phyloP scores from a whole-genome alignment of 106 monocot species.

The Agapanthus africanus region DNA sequence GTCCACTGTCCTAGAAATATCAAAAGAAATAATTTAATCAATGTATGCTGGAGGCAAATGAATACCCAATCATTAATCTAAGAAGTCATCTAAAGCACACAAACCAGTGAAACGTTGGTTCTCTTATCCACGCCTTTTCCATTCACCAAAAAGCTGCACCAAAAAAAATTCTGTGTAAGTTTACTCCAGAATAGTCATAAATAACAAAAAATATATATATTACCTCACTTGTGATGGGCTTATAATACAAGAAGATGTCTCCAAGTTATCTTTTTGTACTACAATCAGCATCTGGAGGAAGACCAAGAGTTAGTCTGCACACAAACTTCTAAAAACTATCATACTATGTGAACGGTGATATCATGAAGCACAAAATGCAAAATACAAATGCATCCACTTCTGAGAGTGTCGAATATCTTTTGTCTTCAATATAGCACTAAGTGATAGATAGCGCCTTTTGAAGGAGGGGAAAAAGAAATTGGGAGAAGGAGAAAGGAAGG shows the following conservation, averaged over 20 bases:
- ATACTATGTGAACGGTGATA: too few relatives aligned
- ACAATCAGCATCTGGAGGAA: conserved; percentile 42
- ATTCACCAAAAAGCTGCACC: conserved; percentile 68
- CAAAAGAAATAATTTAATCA: neutral
- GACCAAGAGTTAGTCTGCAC: conserved; percentile 9
- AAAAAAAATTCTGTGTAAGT: neutral
- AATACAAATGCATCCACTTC: too few relatives aligned
- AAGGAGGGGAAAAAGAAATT: too few relatives aligned
- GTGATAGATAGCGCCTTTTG: too few relatives aligned
- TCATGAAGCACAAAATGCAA: too few relatives aligned
- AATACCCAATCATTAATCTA: conserved; percentile 4
- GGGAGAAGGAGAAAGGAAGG: too few relatives aligned
- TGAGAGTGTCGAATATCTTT: too few relatives aligned
- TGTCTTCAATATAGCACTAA: too few relatives aligned
- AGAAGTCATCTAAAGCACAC: conserved; percentile 9
- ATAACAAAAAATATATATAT: conserved; percentile 4
- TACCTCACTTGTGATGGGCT: conserved; percentile 57
- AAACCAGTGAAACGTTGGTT: conserved; percentile 49
- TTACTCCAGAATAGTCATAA: neutral
- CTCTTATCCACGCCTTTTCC: conserved; percentile 85
- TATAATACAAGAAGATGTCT: conserved; percentile 49
- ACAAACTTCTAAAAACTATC: neutral
- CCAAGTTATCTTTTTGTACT: conserved; percentile 36
- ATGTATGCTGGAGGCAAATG: conserved; percentile 16
- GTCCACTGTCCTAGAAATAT: conserved; percentile 62